Conservation (phyloP, 2,329 filamentous ascomycete species). For the Achaetomium macrosporum region DNA sequence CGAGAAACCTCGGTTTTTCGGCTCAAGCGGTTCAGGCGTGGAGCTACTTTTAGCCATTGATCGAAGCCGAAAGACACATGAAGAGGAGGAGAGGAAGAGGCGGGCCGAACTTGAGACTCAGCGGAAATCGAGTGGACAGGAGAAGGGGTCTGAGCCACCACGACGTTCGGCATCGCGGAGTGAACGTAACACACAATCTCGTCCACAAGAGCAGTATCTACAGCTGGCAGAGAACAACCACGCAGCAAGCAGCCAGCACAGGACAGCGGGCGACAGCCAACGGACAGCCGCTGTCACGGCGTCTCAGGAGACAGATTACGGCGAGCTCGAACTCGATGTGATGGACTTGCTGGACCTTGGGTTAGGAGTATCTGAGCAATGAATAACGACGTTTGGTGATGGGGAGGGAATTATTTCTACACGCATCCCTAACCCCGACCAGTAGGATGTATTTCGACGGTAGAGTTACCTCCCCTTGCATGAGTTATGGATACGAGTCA, state of each 20-base stretch:
- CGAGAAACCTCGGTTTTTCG: slow-evolving; percentile 32
- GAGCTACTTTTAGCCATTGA: slow-evolving; percentile 28
- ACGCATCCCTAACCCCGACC: too few relatives aligned
- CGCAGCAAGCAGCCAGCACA: not conserved
- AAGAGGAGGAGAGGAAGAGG: slow-evolving; percentile 26
- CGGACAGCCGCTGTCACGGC: not conserved
- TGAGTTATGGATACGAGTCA: too few relatives aligned
- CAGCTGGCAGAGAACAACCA: not conserved
- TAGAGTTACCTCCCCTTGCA: too few relatives aligned
- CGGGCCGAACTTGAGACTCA: slow-evolving; percentile 1
- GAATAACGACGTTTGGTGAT: too few relatives aligned
- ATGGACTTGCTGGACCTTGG: slow-evolving; percentile 3
- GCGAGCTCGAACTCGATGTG: slow-evolving; percentile 18
- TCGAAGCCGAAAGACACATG: slow-evolving; percentile 27
- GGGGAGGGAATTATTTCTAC: too few relatives aligned
- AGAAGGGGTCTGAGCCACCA: not conserved
- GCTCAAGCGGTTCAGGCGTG: slow-evolving; percentile 26
- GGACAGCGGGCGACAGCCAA: not conserved
- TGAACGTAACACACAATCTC: too few relatives aligned
- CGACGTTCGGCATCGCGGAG: too few relatives aligned
- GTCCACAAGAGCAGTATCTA: too few relatives aligned
- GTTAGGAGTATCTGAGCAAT: too few relatives aligned
- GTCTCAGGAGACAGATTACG: slow-evolving; percentile 25
- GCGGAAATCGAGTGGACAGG: slow-evolving; percentile 9
- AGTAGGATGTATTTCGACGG: too few relatives aligned